Conservation (phyloP, 805 yeast genomes). For the Kodamaea nitidulidarum region DNA sequence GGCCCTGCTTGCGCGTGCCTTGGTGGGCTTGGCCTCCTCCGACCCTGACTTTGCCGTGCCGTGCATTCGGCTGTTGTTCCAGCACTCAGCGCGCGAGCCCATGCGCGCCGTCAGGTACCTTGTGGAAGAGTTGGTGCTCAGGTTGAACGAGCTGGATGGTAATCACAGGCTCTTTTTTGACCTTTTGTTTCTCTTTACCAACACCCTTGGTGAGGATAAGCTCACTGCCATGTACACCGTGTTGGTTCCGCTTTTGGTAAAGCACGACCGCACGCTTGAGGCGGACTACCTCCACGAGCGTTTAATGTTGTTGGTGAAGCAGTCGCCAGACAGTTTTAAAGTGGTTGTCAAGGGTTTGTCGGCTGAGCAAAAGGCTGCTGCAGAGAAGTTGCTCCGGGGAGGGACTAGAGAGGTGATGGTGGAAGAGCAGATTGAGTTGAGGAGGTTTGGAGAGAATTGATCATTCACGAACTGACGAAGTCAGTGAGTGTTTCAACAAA, state of each 20-base stretch:
- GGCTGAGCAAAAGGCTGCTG: constrained; percentile 35
- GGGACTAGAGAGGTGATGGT: constrained; percentile 12
- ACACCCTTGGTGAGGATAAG: constrained; percentile 24
- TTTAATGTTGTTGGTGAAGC: constrained; percentile 43
- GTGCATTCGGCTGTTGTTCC: constrained; percentile 57
- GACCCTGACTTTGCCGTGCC: constrained; percentile 35
- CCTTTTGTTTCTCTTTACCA: constrained; percentile 42
- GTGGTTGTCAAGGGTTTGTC: constrained; percentile 37
- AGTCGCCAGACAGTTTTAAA: constrained; percentile 48
- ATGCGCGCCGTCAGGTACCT: constrained; percentile 42
- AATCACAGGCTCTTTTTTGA: constrained; percentile 39
- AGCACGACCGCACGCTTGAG: constrained; percentile 21
- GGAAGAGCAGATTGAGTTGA: constrained; percentile 42
- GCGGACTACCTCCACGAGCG: constrained; percentile 43
- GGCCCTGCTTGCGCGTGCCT: constrained; percentile 16
- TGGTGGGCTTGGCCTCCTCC: constrained; percentile 12
- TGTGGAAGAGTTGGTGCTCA: constrained; percentile 42
- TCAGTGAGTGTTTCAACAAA: no score
- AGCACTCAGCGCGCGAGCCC: constrained; percentile 20
- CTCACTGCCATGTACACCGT: constrained; percentile 28
- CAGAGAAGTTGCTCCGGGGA: constrained; percentile 43
- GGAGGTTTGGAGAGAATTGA: constrained; percentile 42
- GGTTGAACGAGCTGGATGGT: constrained; percentile 13
- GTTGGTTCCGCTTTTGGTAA: constrained; percentile 36
- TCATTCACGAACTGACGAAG: no score